Conservation (phyloP, 768 basidiomycete species). For the Ephemerocybe angulata region DNA sequence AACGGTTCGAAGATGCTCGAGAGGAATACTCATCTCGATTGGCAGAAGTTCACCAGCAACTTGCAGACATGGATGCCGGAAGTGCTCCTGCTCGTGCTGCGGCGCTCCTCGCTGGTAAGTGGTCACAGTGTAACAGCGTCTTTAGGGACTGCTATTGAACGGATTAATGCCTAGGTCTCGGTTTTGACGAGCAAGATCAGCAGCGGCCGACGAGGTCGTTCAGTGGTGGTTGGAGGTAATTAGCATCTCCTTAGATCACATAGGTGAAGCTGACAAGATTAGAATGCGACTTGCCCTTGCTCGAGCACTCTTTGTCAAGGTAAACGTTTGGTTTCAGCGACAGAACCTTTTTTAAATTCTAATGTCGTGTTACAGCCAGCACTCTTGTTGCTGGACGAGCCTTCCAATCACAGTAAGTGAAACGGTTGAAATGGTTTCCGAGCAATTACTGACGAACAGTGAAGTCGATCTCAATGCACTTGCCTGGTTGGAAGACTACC, state of each 20-base stretch:
- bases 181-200: constrained; percentile 89
- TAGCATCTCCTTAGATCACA: neutral
- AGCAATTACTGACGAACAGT: neutral
- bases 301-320: constrained; percentile 94
- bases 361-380: constrained; percentile 61
- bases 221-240: constrained; percentile 92
- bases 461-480: constrained; percentile 90
- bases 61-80: constrained; percentile 98
- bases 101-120: constrained; percentile 75
- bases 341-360: no score
- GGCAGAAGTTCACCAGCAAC: constrained; percentile 82
- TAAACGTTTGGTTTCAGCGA: no score
- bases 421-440: neutral
- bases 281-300: constrained; percentile 97
- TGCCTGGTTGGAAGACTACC: constrained; percentile 96
- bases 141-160: neutral
- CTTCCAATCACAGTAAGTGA: constrained; percentile 88
- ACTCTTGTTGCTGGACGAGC: constrained; percentile 83
- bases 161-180: constrained; percentile 56
- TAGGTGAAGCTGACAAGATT: constrained; percentile 3
- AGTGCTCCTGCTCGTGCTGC: constrained; percentile 95
- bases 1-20: constrained; percentile 76
- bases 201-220: constrained; percentile 78
- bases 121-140: neutral
- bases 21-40: constrained; percentile 81